Percentiles rank a stretch among this genome's conserved stretches.
Conservation (phyloP, 352 stramenopile species). For the Pythium biforme region DNA sequence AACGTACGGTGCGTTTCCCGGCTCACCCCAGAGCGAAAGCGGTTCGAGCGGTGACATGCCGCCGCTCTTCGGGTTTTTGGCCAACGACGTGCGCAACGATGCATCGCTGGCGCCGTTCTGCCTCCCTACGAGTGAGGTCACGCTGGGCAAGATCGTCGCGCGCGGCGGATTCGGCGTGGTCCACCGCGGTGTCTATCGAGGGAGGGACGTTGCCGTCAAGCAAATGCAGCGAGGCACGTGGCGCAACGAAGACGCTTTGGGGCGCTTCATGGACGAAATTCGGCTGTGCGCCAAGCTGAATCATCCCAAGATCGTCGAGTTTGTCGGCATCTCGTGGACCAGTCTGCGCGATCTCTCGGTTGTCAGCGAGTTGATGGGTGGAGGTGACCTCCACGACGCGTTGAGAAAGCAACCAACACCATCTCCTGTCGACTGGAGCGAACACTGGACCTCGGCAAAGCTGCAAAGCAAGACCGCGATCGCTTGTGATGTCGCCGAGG, state of each 20-base stretch:
- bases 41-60: too few species aligned
- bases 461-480: neutral
- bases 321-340: constrained; percentile 31
- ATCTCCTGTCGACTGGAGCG: neutral
- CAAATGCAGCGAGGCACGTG: constrained; percentile 16
- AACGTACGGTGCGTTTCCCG: too few species aligned
- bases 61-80: too few species aligned
- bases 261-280: constrained; percentile 36
- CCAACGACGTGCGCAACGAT: constrained; percentile 1
- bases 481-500: neutral
- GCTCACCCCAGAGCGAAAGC: too few species aligned
- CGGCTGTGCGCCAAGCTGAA: constrained; percentile 28
- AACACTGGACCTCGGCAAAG: neutral
- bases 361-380: constrained; percentile 29
- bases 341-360: constrained; percentile 28
- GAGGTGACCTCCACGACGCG: constrained; percentile 17
- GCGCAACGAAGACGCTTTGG: constrained; percentile 12
- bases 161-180: constrained; percentile 2
- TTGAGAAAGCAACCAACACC: neutral
- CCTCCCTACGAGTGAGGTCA: neutral
- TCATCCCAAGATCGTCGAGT: constrained; percentile 34
- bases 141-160: neutral
- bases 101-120: neutral
- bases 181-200: constrained; percentile 3
- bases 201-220: constrained; percentile 13